Conservation (phyloP, 1,284 basidiomycete genomes). For the Tylopilus orsonianus region DNA sequence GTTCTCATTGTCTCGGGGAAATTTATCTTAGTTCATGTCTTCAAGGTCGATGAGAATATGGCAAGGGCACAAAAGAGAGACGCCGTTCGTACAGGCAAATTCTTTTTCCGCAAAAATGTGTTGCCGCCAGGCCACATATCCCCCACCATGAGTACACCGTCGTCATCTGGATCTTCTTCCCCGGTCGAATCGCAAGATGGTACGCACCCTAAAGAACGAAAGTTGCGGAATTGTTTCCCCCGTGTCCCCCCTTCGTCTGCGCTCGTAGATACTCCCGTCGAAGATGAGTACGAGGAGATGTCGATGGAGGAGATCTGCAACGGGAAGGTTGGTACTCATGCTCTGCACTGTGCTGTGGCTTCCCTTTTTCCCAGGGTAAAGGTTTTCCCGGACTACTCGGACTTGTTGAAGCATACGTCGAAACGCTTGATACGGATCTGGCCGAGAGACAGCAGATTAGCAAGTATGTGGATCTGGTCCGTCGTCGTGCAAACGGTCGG, state of each 20-base stretch:
- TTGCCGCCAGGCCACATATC: constrained; percentile 58
- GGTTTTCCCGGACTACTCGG: constrained; percentile 85
- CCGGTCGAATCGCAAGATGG: constrained; percentile 40
- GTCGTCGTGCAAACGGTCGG: constrained; percentile 77
- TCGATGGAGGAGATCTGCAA: constrained; percentile 92
- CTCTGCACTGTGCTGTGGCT: constrained; percentile 2
- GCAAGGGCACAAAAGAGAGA: constrained; percentile 82
- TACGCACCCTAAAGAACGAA: constrained; percentile 55
- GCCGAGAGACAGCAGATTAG: constrained; percentile 67
- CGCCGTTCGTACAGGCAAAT: constrained; percentile 73
- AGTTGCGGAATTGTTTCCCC: constrained; percentile 70
- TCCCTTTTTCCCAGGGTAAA: constrained; percentile 42
- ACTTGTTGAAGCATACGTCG: constrained; percentile 85
- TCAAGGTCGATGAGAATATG: constrained; percentile 97
- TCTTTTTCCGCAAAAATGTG: constrained; percentile 90
- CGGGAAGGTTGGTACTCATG: constrained; percentile 63
- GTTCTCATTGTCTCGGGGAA: constrained; percentile 13
- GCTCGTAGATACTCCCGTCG: constrained; percentile 46
- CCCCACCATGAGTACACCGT: constrained; percentile 39
- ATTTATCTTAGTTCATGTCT: not conserved
- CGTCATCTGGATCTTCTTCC: constrained; percentile 53
- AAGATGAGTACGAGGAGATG: constrained; percentile 91
- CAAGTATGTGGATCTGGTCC: constrained; percentile 79
- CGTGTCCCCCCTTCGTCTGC: constrained; percentile 51
- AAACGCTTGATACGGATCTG: constrained; percentile 80